Percentiles rank a stretch among this genome's conserved stretches.
Conservation (phyloP, 225 moss, liverwort and hornwort genomes). For the Polytrichum commune region DNA sequence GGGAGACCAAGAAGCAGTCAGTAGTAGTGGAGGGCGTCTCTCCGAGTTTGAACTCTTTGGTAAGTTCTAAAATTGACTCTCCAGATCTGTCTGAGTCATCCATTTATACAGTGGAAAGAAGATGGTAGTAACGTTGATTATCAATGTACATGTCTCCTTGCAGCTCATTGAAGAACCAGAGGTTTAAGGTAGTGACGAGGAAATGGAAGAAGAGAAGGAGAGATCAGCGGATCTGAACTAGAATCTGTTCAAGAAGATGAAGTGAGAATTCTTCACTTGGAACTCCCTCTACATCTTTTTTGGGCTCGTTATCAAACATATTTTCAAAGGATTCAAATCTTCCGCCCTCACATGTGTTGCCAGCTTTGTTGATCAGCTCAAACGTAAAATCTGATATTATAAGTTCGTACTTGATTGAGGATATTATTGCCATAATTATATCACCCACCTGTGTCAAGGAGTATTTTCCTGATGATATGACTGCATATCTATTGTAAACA, state of each 20-base stretch:
- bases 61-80: conserved; percentile 24
- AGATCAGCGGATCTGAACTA: conserved; percentile 40
- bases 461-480: no score
- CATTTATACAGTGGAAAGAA: not conserved
- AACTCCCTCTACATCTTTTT: not conserved
- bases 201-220: conserved; percentile 72
- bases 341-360: no score
- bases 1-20: conserved; percentile 90
- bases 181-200: conserved; percentile 65
- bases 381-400: no score
- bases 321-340: no score
- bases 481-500: no score
- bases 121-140: no score
- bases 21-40: conserved; percentile 97
- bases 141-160: conserved; percentile 9
- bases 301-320: not conserved
- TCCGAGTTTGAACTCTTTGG: conserved; percentile 90
- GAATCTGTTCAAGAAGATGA: conserved; percentile 61
- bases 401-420: no score
- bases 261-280: conserved; percentile 12
- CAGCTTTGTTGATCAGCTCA: no score
- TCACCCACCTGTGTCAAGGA: no score
- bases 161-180: conserved; percentile 51
- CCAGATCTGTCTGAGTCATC: not conserved
- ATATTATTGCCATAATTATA: no score